Evolutionary conservation across 306 rosid genomes (phyloP), one percentile per base, ranked within the genome.

Genomic region (Datisca glomerata): DNA sequence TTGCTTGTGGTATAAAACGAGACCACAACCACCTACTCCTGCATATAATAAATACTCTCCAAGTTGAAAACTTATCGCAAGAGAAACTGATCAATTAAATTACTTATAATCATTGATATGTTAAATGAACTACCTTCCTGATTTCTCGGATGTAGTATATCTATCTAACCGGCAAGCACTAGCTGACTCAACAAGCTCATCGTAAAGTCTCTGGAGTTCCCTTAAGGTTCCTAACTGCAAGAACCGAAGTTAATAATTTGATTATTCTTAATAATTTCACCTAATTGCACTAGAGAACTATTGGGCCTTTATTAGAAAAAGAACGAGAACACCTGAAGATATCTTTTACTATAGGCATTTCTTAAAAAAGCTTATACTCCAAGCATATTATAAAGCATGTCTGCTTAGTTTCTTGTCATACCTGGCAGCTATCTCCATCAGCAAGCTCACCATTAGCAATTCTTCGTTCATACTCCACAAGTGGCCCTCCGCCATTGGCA

Each of bases 1-100:
- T 80, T 53, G 92, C 71, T 25, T 80, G 95, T 29, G 80, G 84
- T 38, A 89, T 64, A 54, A 84, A 69, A 45, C 95, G 95, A 68
- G 95, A 84, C 98, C 98, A 89, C 41, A 89, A 41, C 98, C 98
- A 89, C 41, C 91, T 74, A 61, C 81, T 60, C 73, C 98, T 89
- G 73, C 27, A 53, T 20, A 53, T 21, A 32, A 28, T 16, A 63
- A 17, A 56, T n/a, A n/a, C n/a, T n/a, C n/a, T n/a, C n/a, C n/a
- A n/a, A n/a, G n/a, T n/a, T n/a, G n/a, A n/a, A n/a, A n/a, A n/a
- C n/a, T n/a, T n/a, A n/a, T n/a, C n/a, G n/a, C n/a, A n/a, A n/a
- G n/a, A n/a, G n/a, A n/a, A n/a, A n/a, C n/a, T n/a, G n/a, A n/a
- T n/a, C n/a, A n/a, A n/a, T n/a, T n/a, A n/a, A n/a, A n/a, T n/a